A percentile compares a stretch with the other conserved stretches of the same genome.
Conservation (phyloP, 129 eudicot species). For the Rutidosis leptorrhynchoides region DNA sequence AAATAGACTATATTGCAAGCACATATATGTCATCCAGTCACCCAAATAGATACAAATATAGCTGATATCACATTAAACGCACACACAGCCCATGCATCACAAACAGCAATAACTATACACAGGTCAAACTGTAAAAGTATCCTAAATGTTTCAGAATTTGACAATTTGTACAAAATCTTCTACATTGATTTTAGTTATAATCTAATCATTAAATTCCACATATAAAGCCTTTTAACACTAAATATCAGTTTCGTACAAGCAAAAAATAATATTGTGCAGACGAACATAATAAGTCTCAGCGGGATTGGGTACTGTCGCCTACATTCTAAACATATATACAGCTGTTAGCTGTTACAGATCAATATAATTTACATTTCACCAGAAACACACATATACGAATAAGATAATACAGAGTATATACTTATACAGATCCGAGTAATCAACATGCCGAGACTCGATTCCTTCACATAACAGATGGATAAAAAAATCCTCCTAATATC, state of each 20-base stretch:
- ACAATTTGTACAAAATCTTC: conserved; percentile 1
- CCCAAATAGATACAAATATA: conserved; percentile 10
- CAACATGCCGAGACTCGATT: background rate
- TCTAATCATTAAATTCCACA: background rate
- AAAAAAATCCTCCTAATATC: background rate
- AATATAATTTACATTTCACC: background rate
- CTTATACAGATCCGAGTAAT: background rate
- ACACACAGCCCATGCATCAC: conserved; percentile 5
- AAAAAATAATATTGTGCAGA: background rate
- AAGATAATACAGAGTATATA: conserved; percentile 3
- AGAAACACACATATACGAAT: conserved; percentile 10
- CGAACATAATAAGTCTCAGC: background rate
- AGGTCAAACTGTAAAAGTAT: conserved; percentile 13
- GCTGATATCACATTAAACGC: background rate
- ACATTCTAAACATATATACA: background rate
- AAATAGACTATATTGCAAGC: background rate
- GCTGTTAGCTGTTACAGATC: conserved; percentile 16
- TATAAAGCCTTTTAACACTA: background rate
- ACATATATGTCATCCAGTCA: conserved; percentile 15
- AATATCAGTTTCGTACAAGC: conserved; percentile 13
- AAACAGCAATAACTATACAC: conserved; percentile 2
- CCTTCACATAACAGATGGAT: background rate
- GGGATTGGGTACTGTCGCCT: no score
- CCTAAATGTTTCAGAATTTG: conserved; percentile 4
- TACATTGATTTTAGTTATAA: conserved; percentile 21